phyloP scores from a whole-genome alignment of 345 rosid genomes.

The Noccaea caerulescens region DNA sequence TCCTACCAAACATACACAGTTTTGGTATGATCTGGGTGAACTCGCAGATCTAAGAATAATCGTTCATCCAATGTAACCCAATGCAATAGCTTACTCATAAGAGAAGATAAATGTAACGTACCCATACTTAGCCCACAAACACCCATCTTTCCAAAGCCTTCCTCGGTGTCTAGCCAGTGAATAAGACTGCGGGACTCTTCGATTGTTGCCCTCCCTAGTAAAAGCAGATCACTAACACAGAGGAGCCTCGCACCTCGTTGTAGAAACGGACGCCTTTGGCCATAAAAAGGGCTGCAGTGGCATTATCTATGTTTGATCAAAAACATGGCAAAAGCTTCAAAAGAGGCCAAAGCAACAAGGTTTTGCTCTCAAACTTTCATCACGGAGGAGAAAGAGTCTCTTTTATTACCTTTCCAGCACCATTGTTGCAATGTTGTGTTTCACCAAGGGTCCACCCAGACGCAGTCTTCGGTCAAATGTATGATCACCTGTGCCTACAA shows the following conservation, averaged over 20 bases:
- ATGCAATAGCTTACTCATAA: slow-evolving; percentile 15
- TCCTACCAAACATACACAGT: slow-evolving; percentile 8
- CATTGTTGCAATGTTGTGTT: slow-evolving; percentile 93
- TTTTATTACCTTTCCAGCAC: slow-evolving; percentile 84
- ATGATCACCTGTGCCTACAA: slow-evolving; percentile 96
- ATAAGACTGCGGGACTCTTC: slow-evolving; percentile 93
- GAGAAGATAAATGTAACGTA: slow-evolving; percentile 41
- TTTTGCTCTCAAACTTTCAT: slow-evolving; percentile 30
- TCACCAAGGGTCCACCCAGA: slow-evolving; percentile 88
- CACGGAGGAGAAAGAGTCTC: not conserved
- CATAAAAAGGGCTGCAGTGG: slow-evolving; percentile 91
- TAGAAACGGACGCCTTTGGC: slow-evolving; percentile 85
- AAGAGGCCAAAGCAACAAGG: slow-evolving; percentile 34
- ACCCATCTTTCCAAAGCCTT: slow-evolving; percentile 94
- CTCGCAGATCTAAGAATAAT: not conserved
- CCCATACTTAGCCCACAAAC: slow-evolving; percentile 99
- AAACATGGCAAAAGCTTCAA: slow-evolving; percentile 41
- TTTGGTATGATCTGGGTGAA: not conserved
- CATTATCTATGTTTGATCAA: slow-evolving; percentile 44
- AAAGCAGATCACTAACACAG: slow-evolving; percentile 95
- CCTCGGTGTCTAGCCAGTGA: slow-evolving; percentile 84
- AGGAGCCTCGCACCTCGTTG: slow-evolving; percentile 88
- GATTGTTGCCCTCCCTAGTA: slow-evolving; percentile 90
- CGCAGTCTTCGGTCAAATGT: slow-evolving; percentile 86
- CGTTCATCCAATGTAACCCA: not conserved